A percentile compares a stretch with the other conserved stretches of the same genome.
These are phyloP conservation scores for Pseudogymnoascus sp. DNA, from an alignment of 2,329 filamentous ascomycete genomes.

Conservation along the genomic window DNA sequence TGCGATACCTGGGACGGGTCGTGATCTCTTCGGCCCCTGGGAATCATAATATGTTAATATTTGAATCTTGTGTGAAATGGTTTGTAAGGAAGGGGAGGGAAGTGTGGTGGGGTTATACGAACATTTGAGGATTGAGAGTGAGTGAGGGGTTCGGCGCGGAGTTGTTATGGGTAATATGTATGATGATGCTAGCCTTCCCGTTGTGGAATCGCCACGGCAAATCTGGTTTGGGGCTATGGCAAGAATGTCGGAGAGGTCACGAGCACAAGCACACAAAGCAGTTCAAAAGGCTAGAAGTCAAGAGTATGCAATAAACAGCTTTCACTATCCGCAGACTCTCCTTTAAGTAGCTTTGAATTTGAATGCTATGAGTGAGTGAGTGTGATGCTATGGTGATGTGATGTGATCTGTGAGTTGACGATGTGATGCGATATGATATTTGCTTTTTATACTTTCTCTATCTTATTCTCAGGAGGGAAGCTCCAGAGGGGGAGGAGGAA, in stretches of 20 bases:
- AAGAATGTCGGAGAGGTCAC: neutral
- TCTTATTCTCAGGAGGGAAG: neutral
- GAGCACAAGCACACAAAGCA: neutral
- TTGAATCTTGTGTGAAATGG: neutral
- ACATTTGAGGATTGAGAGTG: neutral
- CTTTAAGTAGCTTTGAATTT: neutral
- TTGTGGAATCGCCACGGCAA: neutral
- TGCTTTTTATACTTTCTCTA: neutral
- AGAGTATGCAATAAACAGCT: neutral
- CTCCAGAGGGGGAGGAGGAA: neutral
- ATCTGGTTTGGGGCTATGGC: neutral
- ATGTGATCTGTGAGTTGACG: neutral
- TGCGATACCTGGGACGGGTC: slow-evolving; percentile 16
- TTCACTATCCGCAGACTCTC: neutral
- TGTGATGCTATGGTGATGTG: neutral
- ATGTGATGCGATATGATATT: neutral
- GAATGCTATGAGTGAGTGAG: neutral
- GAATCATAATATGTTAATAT: neutral
- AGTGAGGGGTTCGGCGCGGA: neutral
- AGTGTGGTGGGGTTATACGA: neutral
- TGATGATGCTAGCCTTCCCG: neutral
- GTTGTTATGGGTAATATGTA: neutral
- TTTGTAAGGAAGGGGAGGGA: neutral
- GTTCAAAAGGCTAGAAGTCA: neutral
- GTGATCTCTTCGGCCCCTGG: slow-evolving; percentile 13